Base-by-base conservation (phyloP, 257 asterid species). In the Lantana camara region DNA sequence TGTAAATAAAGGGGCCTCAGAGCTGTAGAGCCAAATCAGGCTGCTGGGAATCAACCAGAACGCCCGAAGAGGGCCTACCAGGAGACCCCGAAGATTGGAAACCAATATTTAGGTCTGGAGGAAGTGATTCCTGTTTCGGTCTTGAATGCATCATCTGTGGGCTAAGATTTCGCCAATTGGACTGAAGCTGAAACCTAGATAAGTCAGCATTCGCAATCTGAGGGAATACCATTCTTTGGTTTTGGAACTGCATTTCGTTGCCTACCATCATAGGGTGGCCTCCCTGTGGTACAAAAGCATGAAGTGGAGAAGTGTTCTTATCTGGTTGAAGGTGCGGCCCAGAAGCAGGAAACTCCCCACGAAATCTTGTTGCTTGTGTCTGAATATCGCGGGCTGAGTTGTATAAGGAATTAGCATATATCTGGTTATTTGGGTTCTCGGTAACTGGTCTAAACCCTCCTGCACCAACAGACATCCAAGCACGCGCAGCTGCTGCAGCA, bases 1-100 rank as follows among this genome's bases (percentile, higher is more conserved):
- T 48, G 30, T 13, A 32, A 13, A 44, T 15, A 21, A 2, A 10
- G 2, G 12, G 4, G 60, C 62, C 60, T 87, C 79, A 91, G 65
- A 95, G 96, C 66, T 95, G 99, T 72, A 88, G 80, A 70, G 99
- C 99, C 64, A 95, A 77, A 80, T 95, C 99, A 17, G 99, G 99
- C 72, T 91, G 99, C 83, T 88, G 96, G 42, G 99, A 85, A 80
- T 94, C 98, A 44, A 92, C 85, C 68, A 81, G 56, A 45, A 80
- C 87, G 16, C 85, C 79, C 0, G 95, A 78, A 45, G 96, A 80
- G 44, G 95, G 95, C 63, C 92, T 75, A 12, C 88, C 85, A 1
- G 98, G 96, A 10, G 99, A 93, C 13, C 95, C 94, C 0, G 96
- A 79, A 9, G 98, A 80, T 50, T 86, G 97, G 81, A 83, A 88